Evolutionary conservation across 345 rosid genomes (phyloP), one percentile per base, ranked within the genome.

Genomic region (Citropsis articulata): DNA sequence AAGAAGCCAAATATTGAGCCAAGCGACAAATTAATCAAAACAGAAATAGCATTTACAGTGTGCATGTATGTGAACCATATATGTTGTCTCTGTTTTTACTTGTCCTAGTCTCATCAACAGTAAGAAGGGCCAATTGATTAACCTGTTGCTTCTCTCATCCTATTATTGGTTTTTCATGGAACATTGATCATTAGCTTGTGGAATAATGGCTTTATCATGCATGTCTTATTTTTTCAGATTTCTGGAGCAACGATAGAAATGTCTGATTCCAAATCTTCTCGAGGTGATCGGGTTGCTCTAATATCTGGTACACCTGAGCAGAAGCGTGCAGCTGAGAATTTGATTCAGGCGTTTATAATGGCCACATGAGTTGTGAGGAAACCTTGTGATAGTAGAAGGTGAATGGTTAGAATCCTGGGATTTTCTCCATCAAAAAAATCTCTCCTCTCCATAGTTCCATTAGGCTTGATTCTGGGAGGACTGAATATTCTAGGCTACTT

Each of bases 291-390:
- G 36, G 77, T 92, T 72, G 99, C 99, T 82, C 88, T 85, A 75
- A 81, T 96, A 82, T 87, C 95, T 61, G 99, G 99, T 83, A 92
- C 97, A 36, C 88, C 90, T 40, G 97, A 96, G 86, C 97, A 94
- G 90, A 94, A 85, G 87, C 93, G 87, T 78, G 83, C 91, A 5
- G 99, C 99, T 24, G 97, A 96, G 91, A 94, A 94, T 84, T 86
- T 96, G 91, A 88, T 96, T 84, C 98, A 90, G 87, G 99, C 99
- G 77, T 96, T 96, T 88, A 91, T 96, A 78, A 89, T 94, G 99
- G 86, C 99, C 81, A 84, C 94, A 59, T 96, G 85, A 88, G 75
- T 75, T 75, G 65, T 70, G 65, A 22, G 75, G 82, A 62, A 42
- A 53, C 71, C 66, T 81, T 72, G 30, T 48, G 74, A 56, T 80